These are phyloP conservation scores for Solanum virginianum DNA, from an alignment of 257 asterid genomes.

Conservation along the genomic window DNA sequence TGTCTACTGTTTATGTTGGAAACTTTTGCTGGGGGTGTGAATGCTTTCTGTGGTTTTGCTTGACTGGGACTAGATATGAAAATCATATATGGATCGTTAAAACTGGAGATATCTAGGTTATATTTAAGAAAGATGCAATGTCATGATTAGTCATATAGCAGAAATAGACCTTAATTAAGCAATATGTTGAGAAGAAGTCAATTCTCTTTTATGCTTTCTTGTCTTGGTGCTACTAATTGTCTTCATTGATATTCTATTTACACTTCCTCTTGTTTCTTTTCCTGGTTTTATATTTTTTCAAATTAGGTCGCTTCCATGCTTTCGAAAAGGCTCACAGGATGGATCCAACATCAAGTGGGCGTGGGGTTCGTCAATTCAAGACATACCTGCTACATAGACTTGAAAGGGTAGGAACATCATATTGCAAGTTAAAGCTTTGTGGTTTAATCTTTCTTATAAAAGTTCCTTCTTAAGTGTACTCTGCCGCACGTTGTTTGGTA, in stretches of 20 bases:
- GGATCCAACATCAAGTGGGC: constrained; percentile 80
- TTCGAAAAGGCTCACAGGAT: constrained; percentile 87
- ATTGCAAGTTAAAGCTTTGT: constrained; percentile 7
- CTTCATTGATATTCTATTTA: neutral
- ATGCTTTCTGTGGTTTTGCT: neutral
- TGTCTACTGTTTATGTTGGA: neutral
- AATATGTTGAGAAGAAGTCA: neutral
- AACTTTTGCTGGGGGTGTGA: neutral
- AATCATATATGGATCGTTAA: neutral
- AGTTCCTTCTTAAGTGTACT: neutral
- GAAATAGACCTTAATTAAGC: neutral
- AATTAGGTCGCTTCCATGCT: constrained; percentile 90
- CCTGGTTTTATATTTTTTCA: neutral
- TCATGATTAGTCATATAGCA: neutral
- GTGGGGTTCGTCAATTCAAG: constrained; percentile 97
- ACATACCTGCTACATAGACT: constrained; percentile 80
- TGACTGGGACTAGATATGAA: neutral
- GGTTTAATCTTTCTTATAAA: neutral
- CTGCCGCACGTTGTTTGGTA: neutral
- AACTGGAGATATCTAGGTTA: neutral
- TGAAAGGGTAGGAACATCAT: constrained; percentile 41
- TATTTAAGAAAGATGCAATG: neutral
- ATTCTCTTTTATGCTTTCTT: neutral
- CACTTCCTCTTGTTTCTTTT: neutral
- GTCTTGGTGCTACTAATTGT: neutral